These are phyloP conservation scores for Coix lacrymajobi DNA, from an alignment of 176 grass and related monocot genomes.

Conservation along the genomic window DNA sequence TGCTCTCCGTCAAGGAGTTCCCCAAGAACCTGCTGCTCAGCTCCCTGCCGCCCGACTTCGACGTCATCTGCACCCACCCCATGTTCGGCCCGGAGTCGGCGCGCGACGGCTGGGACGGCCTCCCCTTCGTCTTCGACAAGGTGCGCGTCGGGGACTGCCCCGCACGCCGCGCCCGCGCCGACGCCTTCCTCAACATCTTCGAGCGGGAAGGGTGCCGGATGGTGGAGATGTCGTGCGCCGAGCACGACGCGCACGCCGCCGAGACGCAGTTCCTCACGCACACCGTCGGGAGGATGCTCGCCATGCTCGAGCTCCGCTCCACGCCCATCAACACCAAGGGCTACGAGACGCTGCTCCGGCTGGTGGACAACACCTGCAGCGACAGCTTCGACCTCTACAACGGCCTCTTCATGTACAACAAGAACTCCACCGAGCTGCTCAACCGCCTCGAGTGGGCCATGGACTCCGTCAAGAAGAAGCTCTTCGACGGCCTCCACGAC, in stretches of 20 bases:
- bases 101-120: slow-evolving; percentile 71
- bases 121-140: slow-evolving; percentile 83
- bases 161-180: slow-evolving; percentile 47
- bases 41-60: slow-evolving; percentile 55
- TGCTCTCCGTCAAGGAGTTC: slow-evolving; percentile 95
- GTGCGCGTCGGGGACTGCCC: slow-evolving; percentile 55
- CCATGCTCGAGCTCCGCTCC: slow-evolving; percentile 46
- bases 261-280: slow-evolving; percentile 88
- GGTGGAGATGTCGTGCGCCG: slow-evolving; percentile 79
- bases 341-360: slow-evolving; percentile 71
- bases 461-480: slow-evolving; percentile 74
- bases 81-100: slow-evolving; percentile 94
- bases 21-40: slow-evolving; percentile 75
- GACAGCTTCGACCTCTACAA: slow-evolving; percentile 96
- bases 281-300: slow-evolving; percentile 67
- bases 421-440: slow-evolving; percentile 79
- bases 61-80: slow-evolving; percentile 87
- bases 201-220: slow-evolving; percentile 82
- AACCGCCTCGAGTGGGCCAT: slow-evolving; percentile 74
- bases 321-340: slow-evolving; percentile 73
- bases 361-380: slow-evolving; percentile 84
- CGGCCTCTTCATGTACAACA: slow-evolving; percentile 97
- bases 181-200: slow-evolving; percentile 74
- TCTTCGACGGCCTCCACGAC: slow-evolving; percentile 67
- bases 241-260: slow-evolving; percentile 80